These are phyloP conservation scores for Coemansia sp. DNA, from an alignment of 192 early-diverging fungal genomes.

Conservation along the genomic window DNA sequence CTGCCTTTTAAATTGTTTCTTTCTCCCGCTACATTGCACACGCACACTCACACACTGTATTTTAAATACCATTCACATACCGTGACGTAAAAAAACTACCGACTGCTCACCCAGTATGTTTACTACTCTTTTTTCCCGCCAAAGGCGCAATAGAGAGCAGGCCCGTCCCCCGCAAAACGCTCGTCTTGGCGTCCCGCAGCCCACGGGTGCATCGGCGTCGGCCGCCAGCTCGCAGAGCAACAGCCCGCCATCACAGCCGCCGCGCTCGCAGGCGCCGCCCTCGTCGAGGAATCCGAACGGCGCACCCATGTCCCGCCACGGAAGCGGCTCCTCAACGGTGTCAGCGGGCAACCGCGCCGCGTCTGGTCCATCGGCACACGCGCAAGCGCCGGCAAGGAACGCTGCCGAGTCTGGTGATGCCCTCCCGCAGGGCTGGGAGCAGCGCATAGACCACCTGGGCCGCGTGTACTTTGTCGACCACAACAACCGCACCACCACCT, in stretches of 20 bases:
- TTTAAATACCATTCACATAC: background rate
- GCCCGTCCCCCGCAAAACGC: constrained; percentile 25
- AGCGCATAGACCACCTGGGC: constrained; percentile 87
- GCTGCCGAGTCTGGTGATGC: constrained; percentile 25
- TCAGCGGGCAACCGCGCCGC: constrained; percentile 1
- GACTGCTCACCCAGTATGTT: constrained; percentile 22
- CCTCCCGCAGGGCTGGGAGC: constrained; percentile 84
- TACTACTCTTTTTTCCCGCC: constrained; percentile 49
- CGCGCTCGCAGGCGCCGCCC: constrained; percentile 4
- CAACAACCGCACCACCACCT: constrained; percentile 93
- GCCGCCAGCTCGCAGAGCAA: constrained; percentile 12
- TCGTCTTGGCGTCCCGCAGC: constrained; percentile 13
- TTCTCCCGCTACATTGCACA: background rate
- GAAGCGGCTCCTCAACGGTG: constrained; percentile 8
- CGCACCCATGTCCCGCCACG: constrained; percentile 17
- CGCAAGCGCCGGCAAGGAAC: constrained; percentile 13
- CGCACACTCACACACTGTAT: too few species aligned
- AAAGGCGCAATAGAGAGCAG: constrained; percentile 40
- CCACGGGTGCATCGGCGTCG: constrained; percentile 10
- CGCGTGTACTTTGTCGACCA: constrained; percentile 98
- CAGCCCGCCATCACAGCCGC: constrained; percentile 6
- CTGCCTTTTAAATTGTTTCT: background rate
- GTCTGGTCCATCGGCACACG: background rate
- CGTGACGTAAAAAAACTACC: background rate
- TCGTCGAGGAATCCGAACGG: constrained; percentile 4